phyloP scores from a whole-genome alignment of 2,329 filamentous ascomycete genomes.

The Cladobotryum protrusum region DNA sequence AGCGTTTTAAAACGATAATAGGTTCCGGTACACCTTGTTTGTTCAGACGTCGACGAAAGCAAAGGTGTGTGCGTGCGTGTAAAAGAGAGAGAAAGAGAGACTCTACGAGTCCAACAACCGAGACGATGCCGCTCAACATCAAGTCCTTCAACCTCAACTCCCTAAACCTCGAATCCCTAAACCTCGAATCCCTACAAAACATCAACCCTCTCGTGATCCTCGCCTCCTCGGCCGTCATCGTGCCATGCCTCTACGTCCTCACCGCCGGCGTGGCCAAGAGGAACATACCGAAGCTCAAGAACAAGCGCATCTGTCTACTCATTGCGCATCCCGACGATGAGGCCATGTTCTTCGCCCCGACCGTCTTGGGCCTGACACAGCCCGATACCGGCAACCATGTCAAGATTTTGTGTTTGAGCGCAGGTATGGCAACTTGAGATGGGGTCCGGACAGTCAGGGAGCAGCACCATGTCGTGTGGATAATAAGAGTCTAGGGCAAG shows the following conservation, averaged over 20 bases:
- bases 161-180: not conserved
- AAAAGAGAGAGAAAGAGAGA: too few species aligned
- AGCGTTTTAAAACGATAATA: too few species aligned
- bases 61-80: too few species aligned
- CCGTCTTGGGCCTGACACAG: conserved; percentile 74
- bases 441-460: not conserved
- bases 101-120: too few species aligned
- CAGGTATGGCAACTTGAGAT: conserved; percentile 43
- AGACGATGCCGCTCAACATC: too few species aligned
- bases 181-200: not conserved
- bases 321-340: conserved; percentile 98
- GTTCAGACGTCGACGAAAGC: too few species aligned
- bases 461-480: conserved; percentile 1
- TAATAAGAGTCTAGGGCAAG: not conserved
- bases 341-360: conserved; percentile 98
- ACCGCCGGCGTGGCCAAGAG: conserved; percentile 39
- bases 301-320: conserved; percentile 84
- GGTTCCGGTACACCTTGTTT: too few species aligned
- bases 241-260: conserved; percentile 49
- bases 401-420: conserved; percentile 89
- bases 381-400: conserved; percentile 81
- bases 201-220: conserved; percentile 16
- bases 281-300: conserved; percentile 60
- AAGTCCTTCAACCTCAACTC: not conserved
- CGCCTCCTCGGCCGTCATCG: conserved; percentile 26